These are phyloP conservation scores for Pleurotus tuoliensis DNA, from an alignment of 768 basidiomycete species.

Conservation along the genomic window DNA sequence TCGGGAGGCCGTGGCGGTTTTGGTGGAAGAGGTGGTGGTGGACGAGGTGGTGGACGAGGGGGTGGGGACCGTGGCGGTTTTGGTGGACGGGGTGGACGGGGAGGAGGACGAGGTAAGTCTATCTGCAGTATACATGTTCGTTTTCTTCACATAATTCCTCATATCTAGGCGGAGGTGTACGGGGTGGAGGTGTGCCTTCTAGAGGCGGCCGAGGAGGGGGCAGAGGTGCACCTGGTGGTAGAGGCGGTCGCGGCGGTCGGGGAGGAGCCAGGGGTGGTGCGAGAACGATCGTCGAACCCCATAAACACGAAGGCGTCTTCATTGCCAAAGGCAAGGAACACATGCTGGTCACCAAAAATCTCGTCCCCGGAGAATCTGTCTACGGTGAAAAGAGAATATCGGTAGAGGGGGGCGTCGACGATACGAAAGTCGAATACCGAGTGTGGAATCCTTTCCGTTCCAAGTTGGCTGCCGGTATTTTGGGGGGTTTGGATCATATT, in stretches of 20 bases:
- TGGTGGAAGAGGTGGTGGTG: constrained; percentile 43
- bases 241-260: constrained; percentile 58
- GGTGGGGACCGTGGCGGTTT: constrained; percentile 34
- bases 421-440: constrained; percentile 91
- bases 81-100: constrained; percentile 30
- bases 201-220: constrained; percentile 40
- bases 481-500: constrained; percentile 92
- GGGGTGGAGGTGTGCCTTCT: constrained; percentile 34
- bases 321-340: constrained; percentile 98
- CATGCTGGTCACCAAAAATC: constrained; percentile 95
- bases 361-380: constrained; percentile 95
- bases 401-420: constrained; percentile 71
- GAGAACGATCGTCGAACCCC: constrained; percentile 91
- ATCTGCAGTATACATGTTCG: constrained; percentile 5
- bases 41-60: constrained; percentile 21
- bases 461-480: constrained; percentile 94
- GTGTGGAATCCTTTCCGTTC: constrained; percentile 99
- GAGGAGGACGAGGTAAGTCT: constrained; percentile 25
- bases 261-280: constrained; percentile 80
- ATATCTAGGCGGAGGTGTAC: constrained; percentile 24
- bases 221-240: constrained; percentile 39
- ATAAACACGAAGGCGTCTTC: constrained; percentile 92
- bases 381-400: constrained; percentile 98
- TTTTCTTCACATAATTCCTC: constrained; percentile 6
- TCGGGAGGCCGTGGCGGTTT: constrained; percentile 79